Base-by-base conservation (phyloP, 2,329 filamentous ascomycete species). In the Arthroderma sp. region DNA sequence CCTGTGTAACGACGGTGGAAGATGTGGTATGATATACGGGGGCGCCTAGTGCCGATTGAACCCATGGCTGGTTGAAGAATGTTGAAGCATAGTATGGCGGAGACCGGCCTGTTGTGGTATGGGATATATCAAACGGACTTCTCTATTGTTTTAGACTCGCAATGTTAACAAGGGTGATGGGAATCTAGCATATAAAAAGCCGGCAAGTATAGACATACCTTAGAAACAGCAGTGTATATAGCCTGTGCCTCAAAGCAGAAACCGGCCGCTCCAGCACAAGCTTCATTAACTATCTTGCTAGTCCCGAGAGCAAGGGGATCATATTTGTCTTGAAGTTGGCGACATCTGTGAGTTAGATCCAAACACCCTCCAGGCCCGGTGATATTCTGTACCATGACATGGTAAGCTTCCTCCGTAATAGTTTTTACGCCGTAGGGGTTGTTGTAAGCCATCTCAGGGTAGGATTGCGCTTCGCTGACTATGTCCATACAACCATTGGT, bases 11-110 rank as follows among this genome's bases (percentile, higher is more conserved):
- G 75, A 78, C 32, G 62, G 66, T 48, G 72, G 72, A 11, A 56
- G 60, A 6, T 70, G 58, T 1, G 75, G 47, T 1, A 68, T 85
- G 63, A 53, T 77, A 76, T 5, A 75, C 51, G 0, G 70, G 68
- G 1, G 73, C 68, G 7, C 74, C 75, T 1, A 78, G 63, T 1
- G 69, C 70, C 8, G 55, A 53, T 52, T 75, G 72, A 1, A 76
- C 69, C 41, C 68, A 63, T 0, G 62, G 61, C 47, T 73, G 65
- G 50, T 71, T 72, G 11, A 78, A 63, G 54, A 67, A 78, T 3
- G 68, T 69, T 15, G 63, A 53, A 50, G 69, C 68, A 56, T 69
- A 73, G 4, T 39, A 22, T 22, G 15, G 15, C 15, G 15, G 15
- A 22, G 15, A 22, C 15, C 15, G 1, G 15, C 15, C 15, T 22